Base-by-base conservation (phyloP, 352 stramenopile species). In the Phytophthora podocarpi region DNA sequence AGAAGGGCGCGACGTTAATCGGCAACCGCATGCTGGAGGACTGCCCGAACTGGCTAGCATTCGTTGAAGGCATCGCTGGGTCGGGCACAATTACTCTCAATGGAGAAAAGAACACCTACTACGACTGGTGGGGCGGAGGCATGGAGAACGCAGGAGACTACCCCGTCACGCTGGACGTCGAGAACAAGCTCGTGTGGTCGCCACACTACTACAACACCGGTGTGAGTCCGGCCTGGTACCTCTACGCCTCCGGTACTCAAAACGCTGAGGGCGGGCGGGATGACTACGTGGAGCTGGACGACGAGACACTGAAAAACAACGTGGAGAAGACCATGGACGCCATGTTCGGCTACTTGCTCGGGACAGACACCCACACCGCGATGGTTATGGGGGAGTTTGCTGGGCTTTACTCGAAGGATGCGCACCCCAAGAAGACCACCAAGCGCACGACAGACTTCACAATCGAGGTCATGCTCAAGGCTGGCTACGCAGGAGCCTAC, bases 191-290 rank as follows among this genome's bases (percentile, higher is more conserved):
- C 0, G 79, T 91, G 18, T 91, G 78, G 59, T 74, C 82, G n/a
- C 82, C 82, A 11, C 82, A 91, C 58, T 91, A 91, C 57, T 91
- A 91, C 67, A 89, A 87, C 66, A 87, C 82, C 16, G 82, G 64
- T 32, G 79, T 91, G 18, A 85, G 58, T 42, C 82, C 82, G 1
- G 75, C 80, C 5, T 80, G 58, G 75, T 91, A 91, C 37, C 59
- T 91, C 6, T 91, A 91, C 45, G 80, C 55, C 8, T 67, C 61
- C 3, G 77, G 82, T n/a, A 78, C 63, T 0, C 36, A 63, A 16
- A 70, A 67, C 6, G 53, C 64, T 0, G 54, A 70, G 36, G 67
- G 54, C 7, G 58, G 50, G 0, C 65, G 75, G 7, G 40, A 60
- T 16, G 58, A 67, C 47, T 86, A 78, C 43, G 57, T 82, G 3